Percentiles rank a stretch among this genome's conserved stretches.
These are phyloP conservation scores for Podaxis sp. DNA, from an alignment of 768 basidiomycete genomes.

Conservation along the genomic window DNA sequence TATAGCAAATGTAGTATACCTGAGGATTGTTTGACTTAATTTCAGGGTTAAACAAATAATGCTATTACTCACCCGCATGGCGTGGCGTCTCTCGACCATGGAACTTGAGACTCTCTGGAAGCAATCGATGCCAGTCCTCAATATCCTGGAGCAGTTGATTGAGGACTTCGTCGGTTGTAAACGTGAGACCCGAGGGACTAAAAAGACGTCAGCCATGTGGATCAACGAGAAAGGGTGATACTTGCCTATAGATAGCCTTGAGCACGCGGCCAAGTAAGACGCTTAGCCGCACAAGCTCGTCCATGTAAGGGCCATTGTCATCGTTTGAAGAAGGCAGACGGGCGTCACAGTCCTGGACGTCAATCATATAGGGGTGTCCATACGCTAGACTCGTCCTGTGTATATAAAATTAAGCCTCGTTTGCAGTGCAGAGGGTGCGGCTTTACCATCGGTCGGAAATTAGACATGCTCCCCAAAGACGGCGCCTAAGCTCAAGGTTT, in stretches of 20 bases:
- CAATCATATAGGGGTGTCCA: constrained; percentile 95
- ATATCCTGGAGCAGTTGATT: constrained; percentile 61
- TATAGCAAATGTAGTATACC: constrained; percentile 88
- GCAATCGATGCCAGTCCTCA: constrained; percentile 71
- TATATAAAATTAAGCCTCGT: constrained; percentile 11
- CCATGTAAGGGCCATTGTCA: constrained; percentile 74
- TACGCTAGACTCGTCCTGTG: constrained; percentile 82
- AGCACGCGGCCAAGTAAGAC: constrained; percentile 88
- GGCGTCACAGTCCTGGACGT: constrained; percentile 94
- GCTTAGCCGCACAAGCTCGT: constrained; percentile 89
- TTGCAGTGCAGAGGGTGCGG: neutral
- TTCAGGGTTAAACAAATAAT: neutral
- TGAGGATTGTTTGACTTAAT: constrained; percentile 23
- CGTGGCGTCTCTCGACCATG: constrained; percentile 64
- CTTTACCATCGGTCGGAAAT: constrained; percentile 90
- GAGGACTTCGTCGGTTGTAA: constrained; percentile 80
- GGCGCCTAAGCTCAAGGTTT: constrained; percentile 80
- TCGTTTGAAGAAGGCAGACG: constrained; percentile 89
- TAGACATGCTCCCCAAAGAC: constrained; percentile 93
- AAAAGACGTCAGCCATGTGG: constrained; percentile 6
- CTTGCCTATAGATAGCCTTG: constrained; percentile 90
- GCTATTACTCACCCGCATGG: constrained; percentile 55
- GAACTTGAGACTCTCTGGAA: constrained; percentile 80
- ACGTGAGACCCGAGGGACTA: constrained; percentile 85
- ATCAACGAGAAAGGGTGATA: constrained; percentile 1